Conservation (phyloP, 257 asterid genomes). For the Gentiana dahurica region DNA sequence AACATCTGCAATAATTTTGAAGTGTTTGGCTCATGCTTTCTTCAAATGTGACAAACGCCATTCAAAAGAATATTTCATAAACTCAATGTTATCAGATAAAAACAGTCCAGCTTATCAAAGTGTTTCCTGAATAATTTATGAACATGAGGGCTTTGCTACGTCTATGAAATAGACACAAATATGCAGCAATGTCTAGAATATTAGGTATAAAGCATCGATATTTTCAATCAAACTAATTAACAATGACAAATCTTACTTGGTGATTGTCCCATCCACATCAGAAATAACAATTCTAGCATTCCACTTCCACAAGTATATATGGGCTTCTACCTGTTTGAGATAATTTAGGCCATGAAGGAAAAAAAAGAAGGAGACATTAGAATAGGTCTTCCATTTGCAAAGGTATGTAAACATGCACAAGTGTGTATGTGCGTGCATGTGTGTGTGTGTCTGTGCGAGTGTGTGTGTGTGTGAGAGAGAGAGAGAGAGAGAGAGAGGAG, state of each 20-base stretch:
- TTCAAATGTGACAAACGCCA: no score
- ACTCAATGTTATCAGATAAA: no score
- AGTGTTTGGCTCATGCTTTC: no score
- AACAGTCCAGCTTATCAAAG: no score
- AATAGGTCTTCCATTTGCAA: neutral
- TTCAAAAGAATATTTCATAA: no score
- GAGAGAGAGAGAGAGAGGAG: no score
- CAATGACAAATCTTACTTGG: constrained; percentile 49
- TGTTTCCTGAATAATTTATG: no score
- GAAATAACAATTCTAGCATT: constrained; percentile 93
- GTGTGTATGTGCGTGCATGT: neutral
- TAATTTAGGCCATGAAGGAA: neutral
- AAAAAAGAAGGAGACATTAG: neutral
- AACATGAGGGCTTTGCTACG: no score
- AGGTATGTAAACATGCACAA: neutral
- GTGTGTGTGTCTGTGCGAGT: neutral
- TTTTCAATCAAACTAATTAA: neutral
- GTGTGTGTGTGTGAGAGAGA: neutral
- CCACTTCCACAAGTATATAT: constrained; percentile 99
- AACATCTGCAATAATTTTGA: no score
- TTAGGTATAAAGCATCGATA: no score
- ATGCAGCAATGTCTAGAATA: no score
- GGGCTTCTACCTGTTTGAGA: constrained; percentile 86
- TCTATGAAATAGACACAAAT: no score
- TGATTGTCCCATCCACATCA: constrained; percentile 97